A percentile compares a stretch with the other conserved stretches of the same genome.
phyloP scores from a whole-genome alignment of 176 grass and related monocot species.

The Hordeum vulgare region DNA sequence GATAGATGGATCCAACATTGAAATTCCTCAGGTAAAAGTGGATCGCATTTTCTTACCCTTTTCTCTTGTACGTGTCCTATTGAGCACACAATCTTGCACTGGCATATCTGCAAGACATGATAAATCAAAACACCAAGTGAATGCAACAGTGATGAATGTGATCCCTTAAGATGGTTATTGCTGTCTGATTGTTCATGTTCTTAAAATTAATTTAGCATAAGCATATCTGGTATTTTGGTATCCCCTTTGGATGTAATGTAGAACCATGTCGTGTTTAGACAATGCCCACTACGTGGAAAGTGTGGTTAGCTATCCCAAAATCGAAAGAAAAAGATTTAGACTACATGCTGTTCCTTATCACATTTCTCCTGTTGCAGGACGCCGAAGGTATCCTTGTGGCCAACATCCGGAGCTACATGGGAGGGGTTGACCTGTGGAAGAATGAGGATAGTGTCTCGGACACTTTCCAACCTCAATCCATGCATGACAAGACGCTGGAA shows the following conservation, averaged over 20 bases:
- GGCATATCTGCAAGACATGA: neutral
- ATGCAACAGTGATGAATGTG: neutral
- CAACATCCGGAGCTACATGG: constrained; percentile 93
- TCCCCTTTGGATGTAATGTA: neutral
- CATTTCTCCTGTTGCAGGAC: constrained; percentile 39
- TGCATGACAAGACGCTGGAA: constrained; percentile 92
- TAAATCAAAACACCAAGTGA: neutral
- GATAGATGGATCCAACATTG: constrained; percentile 75
- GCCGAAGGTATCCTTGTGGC: constrained; percentile 79
- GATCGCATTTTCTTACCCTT: neutral
- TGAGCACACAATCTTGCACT: neutral
- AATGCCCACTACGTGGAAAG: neutral
- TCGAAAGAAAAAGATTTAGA: neutral
- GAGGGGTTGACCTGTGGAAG: constrained; percentile 94
- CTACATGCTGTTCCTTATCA: neutral
- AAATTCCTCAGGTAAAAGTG: constrained; percentile 73
- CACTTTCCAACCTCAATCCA: constrained; percentile 53
- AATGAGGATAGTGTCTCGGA: constrained; percentile 66
- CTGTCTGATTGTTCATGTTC: neutral
- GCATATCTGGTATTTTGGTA: neutral
- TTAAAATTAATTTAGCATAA: neutral
- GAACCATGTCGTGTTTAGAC: neutral
- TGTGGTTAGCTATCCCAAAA: neutral
- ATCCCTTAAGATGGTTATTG: neutral
- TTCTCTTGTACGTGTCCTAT: neutral